These are phyloP conservation scores for Corinectria fuckeliana DNA, from an alignment of 2,329 filamentous ascomycete genomes.

Conservation along the genomic window DNA sequence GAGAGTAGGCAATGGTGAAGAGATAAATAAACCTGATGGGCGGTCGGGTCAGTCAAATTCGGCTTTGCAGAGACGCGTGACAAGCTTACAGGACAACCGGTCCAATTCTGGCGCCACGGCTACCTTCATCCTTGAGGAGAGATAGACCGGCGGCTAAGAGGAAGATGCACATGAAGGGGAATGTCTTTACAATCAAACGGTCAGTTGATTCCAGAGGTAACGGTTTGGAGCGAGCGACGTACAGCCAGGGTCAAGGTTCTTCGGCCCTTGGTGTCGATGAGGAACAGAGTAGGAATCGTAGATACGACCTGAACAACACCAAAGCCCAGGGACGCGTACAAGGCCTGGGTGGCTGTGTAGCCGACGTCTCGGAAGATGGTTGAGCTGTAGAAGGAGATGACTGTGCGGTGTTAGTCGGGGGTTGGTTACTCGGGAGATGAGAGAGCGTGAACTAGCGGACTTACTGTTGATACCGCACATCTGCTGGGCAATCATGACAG, in stretches of 20 bases:
- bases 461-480: slow-evolving; percentile 40
- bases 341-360: slow-evolving; percentile 36
- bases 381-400: slow-evolving; percentile 42
- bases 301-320: slow-evolving; percentile 42
- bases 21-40: slow-evolving; percentile 43
- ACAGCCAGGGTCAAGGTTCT: slow-evolving; percentile 32
- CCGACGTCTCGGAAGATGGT: slow-evolving; percentile 36
- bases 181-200: slow-evolving; percentile 29
- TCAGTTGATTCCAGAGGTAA: background rate
- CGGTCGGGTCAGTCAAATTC: background rate
- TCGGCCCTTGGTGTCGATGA: slow-evolving; percentile 37
- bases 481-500: slow-evolving; percentile 79
- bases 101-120: slow-evolving; percentile 35
- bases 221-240: background rate
- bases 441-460: too few relatives aligned
- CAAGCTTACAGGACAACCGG: slow-evolving; percentile 36
- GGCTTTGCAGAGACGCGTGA: background rate
- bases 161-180: slow-evolving; percentile 44
- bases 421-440: too few relatives aligned
- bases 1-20: slow-evolving; percentile 45
- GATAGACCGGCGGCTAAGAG: slow-evolving; percentile 42
- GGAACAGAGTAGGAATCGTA: slow-evolving; percentile 39
- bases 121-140: slow-evolving; percentile 35
- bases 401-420: slow-evolving; percentile 12
- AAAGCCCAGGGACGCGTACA: slow-evolving; percentile 42